A percentile compares a stretch with the other conserved stretches of the same genome.
Evolutionary conservation across 306 rosid species (phyloP).

Genomic region (Cucumis sativus): DNA sequence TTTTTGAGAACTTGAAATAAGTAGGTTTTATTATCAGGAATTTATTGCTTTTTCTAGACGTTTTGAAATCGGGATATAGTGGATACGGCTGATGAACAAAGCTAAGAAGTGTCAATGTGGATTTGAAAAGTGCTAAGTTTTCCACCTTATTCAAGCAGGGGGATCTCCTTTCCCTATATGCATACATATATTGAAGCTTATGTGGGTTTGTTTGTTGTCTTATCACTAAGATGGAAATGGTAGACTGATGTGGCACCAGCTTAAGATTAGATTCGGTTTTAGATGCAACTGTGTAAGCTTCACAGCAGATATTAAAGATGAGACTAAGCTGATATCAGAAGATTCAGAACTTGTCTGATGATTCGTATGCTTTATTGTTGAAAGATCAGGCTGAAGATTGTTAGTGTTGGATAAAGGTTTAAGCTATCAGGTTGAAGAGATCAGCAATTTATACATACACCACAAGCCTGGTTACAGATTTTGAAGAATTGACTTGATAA

Average conservation of each 20-base stretch:
- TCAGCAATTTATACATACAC: background rate
- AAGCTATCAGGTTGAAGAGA: background rate
- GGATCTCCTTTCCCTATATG: background rate
- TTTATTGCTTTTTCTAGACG: background rate
- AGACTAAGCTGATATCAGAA: background rate
- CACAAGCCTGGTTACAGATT: background rate
- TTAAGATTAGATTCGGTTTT: background rate
- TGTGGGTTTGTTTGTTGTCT: background rate
- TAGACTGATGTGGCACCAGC: background rate
- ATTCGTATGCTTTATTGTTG: background rate
- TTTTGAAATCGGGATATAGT: background rate
- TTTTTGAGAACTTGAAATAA: background rate
- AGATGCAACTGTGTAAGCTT: background rate
- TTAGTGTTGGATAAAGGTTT: background rate
- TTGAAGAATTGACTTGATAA: background rate
- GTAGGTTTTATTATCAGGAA: background rate
- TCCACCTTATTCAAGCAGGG: background rate
- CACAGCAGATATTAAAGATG: background rate
- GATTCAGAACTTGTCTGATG: background rate
- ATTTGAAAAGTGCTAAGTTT: background rate
- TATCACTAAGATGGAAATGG: background rate
- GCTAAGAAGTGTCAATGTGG: background rate
- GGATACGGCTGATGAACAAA: background rate
- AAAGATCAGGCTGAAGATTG: background rate
- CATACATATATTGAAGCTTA: background rate